Evolutionary conservation across 371 early-diverging fungal species (phyloP).

Genomic region (Mucor irregularis): DNA sequence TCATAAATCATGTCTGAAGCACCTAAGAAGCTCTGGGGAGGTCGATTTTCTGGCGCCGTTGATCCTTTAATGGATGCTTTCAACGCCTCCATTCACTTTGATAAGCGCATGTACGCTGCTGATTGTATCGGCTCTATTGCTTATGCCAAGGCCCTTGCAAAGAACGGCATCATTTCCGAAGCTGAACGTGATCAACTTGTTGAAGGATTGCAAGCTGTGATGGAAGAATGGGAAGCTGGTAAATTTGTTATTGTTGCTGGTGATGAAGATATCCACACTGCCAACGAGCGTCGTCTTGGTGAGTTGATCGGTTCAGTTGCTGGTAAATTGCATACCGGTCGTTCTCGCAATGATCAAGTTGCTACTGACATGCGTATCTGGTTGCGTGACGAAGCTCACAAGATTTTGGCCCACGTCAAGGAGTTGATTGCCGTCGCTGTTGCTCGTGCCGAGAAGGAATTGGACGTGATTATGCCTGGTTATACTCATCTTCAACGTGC

Average conservation of each 20-base stretch:
- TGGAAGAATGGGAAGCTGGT: conserved; percentile 79
- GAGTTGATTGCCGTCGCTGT: conserved; percentile 75
- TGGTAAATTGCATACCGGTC: conserved; percentile 96
- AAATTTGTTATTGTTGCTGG: conserved; percentile 75
- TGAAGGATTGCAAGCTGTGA: conserved; percentile 74
- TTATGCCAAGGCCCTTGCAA: conserved; percentile 84
- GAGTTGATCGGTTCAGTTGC: conserved; percentile 92
- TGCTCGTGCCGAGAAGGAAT: conserved; percentile 80
- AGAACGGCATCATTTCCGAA: conserved; percentile 72
- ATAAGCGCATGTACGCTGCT: conserved; percentile 87
- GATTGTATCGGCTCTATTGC: conserved; percentile 90
- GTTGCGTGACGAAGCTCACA: conserved; percentile 79
- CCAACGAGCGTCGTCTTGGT: conserved; percentile 94
- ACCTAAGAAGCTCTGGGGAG: conserved; percentile 78
- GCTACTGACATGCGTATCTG: conserved; percentile 98
- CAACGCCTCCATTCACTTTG: conserved; percentile 93
- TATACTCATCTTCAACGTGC: conserved; percentile 98
- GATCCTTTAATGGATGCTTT: conserved; percentile 97
- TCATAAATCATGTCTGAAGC: conserved; percentile 15
- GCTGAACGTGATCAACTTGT: conserved; percentile 75
- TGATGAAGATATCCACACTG: conserved; percentile 98
- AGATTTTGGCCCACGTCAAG: conserved; percentile 65
- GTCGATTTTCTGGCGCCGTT: conserved; percentile 84
- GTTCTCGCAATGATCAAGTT: conserved; percentile 95
- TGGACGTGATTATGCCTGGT: conserved; percentile 94